Evolutionary conservation across 2,329 filamentous ascomycete genomes (phyloP).

Genomic region (Colletotrichum tropicale): DNA sequence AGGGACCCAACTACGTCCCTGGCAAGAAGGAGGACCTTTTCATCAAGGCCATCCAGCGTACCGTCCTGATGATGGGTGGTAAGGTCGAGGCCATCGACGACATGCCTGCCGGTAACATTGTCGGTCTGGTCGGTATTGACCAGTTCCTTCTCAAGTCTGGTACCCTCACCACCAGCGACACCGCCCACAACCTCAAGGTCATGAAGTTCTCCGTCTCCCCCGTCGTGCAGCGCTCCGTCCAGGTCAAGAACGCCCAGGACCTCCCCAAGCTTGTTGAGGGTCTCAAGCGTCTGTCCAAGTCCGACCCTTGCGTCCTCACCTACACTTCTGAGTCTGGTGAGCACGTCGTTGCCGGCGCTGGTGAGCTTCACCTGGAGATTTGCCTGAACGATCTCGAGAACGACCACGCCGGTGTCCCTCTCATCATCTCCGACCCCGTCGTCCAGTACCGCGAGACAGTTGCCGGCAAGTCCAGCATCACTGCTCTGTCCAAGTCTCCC

Average conservation of each 20-base stretch:
- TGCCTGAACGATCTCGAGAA: conserved; percentile 99
- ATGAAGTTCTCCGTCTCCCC: conserved; percentile 99
- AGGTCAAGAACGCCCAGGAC: conserved; percentile 99
- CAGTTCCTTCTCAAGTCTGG: conserved; percentile 99
- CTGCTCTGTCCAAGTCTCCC: conserved; percentile 97
- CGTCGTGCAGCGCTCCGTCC: conserved; percentile 97
- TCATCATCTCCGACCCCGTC: conserved; percentile 97
- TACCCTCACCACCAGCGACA: conserved; percentile 96
- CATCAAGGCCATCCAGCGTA: conserved; percentile 99
- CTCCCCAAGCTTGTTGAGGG: conserved; percentile 99
- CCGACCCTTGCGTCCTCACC: conserved; percentile 96
- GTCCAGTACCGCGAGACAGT: conserved; percentile 99
- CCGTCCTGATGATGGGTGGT: conserved; percentile 99
- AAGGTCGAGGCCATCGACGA: conserved; percentile 99
- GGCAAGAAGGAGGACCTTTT: conserved; percentile 99
- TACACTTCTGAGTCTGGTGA: conserved; percentile 91
- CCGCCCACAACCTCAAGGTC: conserved; percentile 99
- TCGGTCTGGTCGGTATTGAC: conserved; percentile 98
- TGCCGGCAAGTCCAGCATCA: conserved; percentile 82
- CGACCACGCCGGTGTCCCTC: conserved; percentile 98
- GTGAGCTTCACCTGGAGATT: conserved; percentile 99
- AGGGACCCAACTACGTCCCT: conserved; percentile 97
- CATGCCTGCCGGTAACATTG: conserved; percentile 99
- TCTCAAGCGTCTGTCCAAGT: conserved; percentile 99
- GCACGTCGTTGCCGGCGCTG: conserved; percentile 98